Evolutionary conservation across 441 rosid genomes (phyloP).

Genomic region (Eruca vesicaria): DNA sequence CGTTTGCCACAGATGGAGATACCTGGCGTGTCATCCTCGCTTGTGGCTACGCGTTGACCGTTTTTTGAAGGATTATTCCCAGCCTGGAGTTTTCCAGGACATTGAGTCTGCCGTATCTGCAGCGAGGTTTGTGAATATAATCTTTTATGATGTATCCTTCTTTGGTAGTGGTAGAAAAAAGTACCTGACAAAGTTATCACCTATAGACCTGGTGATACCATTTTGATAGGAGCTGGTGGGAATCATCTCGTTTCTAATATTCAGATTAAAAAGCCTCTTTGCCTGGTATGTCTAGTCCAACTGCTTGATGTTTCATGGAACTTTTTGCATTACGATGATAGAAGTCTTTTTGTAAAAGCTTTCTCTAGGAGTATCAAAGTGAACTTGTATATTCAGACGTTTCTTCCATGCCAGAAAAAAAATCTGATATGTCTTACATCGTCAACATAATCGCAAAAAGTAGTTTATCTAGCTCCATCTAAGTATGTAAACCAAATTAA

Average conservation of each 20-base stretch:
- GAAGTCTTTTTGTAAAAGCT: neutral
- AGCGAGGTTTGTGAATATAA: constrained; percentile 61
- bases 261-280: constrained; percentile 86
- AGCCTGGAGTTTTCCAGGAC: constrained; percentile 73
- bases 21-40: constrained; percentile 94
- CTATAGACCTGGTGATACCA: constrained; percentile 90
- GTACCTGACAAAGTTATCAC: constrained; percentile 31
- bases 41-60: constrained; percentile 93
- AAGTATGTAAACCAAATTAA: neutral
- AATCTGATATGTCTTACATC: neutral
- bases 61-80: constrained; percentile 49
- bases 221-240: constrained; percentile 86
- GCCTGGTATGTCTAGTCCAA: constrained; percentile 67
- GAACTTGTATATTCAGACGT: neutral
- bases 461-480: constrained; percentile 2
- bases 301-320: neutral
- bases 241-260: constrained; percentile 75
- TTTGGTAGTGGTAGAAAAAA: neutral
- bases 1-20: constrained; percentile 99
- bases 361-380: neutral
- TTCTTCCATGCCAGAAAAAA: neutral
- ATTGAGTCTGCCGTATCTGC: constrained; percentile 87
- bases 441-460: neutral
- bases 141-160: neutral
- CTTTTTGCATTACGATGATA: constrained; percentile 1